phyloP scores from a whole-genome alignment of 2,329 filamentous ascomycete species.

The Cladosporium sp. region DNA sequence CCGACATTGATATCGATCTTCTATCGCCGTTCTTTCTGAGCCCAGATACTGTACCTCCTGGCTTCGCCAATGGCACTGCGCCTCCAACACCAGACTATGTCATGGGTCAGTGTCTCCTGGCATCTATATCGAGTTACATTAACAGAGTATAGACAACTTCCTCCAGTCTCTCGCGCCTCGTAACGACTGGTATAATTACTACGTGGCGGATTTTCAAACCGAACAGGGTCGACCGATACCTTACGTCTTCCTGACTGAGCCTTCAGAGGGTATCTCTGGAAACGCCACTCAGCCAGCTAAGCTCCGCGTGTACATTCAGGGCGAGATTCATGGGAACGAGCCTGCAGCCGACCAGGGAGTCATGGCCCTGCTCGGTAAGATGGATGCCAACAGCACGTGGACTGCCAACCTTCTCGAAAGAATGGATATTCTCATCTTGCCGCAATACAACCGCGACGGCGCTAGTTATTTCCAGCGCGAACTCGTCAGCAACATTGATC shows the following conservation, averaged over 20 bases:
- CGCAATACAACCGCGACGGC: constrained; percentile 17
- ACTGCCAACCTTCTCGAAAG: constrained; percentile 27
- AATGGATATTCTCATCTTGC: constrained; percentile 23
- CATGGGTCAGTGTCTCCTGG: constrained; percentile 9
- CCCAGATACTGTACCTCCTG: constrained; percentile 24
- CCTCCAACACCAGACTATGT: constrained; percentile 27
- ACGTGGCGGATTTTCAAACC: constrained; percentile 15
- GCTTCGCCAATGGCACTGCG: constrained; percentile 28
- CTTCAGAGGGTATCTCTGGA: background rate
- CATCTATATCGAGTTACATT: background rate
- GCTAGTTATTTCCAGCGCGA: constrained; percentile 21
- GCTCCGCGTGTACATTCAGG: constrained; percentile 33
- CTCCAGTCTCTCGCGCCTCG: constrained; percentile 13
- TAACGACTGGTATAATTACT: constrained; percentile 17
- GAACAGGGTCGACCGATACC: constrained; percentile 17
- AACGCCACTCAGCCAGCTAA: constrained; percentile 18
- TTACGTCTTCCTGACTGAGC: constrained; percentile 14
- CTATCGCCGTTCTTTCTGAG: constrained; percentile 29
- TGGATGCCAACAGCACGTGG: constrained; percentile 30
- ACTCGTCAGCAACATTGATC: constrained; percentile 20
- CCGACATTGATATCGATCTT: constrained; percentile 28
- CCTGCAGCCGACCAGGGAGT: constrained; percentile 33
- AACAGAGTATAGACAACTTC: constrained; percentile 15
- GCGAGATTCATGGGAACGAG: constrained; percentile 33
- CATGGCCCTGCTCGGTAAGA: constrained; percentile 31